phyloP scores from a whole-genome alignment of 1,284 basidiomycete species.

The Malassezia arunalokei region DNA sequence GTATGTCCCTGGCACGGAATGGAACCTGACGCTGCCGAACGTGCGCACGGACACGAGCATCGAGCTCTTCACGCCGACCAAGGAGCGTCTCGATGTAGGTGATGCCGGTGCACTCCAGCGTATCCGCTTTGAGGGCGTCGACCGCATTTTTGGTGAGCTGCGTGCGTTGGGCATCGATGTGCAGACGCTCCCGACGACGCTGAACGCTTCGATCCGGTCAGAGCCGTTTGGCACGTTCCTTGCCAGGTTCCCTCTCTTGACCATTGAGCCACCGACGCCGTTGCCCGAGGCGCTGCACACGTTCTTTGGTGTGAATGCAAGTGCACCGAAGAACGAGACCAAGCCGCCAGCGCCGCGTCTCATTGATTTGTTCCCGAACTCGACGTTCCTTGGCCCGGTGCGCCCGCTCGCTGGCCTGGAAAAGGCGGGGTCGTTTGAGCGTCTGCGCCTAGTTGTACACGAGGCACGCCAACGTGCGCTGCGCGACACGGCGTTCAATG shows the following conservation, averaged over 20 bases:
- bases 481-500: conserved; percentile 80
- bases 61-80: conserved; percentile 25
- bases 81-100: conserved; percentile 17
- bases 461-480: conserved; percentile 65
- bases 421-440: conserved; percentile 32
- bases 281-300: conserved; percentile 33
- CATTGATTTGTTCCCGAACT: conserved; percentile 18
- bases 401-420: conserved; percentile 29
- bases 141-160: conserved; percentile 26
- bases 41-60: conserved; percentile 31
- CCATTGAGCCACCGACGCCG: conserved; percentile 32
- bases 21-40: conserved; percentile 22
- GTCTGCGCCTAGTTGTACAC: conserved; percentile 52
- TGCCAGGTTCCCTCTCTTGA: conserved; percentile 27
- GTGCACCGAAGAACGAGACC: conserved; percentile 14
- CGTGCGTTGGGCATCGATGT: conserved; percentile 30
- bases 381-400: conserved; percentile 18
- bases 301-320: conserved; percentile 33
- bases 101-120: conserved; percentile 19
- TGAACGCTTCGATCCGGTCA: conserved; percentile 34
- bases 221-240: conserved; percentile 31
- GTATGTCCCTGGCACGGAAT: conserved; percentile 16
- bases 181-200: not conserved
- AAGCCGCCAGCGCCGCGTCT: conserved; percentile 12
- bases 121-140: conserved; percentile 30